These are phyloP conservation scores for Candida endomychidarum DNA, from an alignment of 805 yeast species.

Conservation along the genomic window DNA sequence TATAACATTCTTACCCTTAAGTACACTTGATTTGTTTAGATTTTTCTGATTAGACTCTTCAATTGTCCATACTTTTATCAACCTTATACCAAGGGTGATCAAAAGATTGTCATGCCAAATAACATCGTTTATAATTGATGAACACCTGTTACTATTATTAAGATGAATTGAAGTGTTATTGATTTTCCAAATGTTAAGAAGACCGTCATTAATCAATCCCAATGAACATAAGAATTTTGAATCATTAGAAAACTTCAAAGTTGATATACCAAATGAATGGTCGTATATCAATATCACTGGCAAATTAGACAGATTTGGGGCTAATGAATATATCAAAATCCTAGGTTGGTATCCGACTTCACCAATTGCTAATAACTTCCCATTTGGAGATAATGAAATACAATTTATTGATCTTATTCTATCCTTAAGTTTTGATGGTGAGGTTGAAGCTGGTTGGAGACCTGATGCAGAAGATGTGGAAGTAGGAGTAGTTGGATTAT, in stretches of 20 bases:
- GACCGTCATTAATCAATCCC: constrained; percentile 72
- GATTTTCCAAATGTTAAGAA: constrained; percentile 59
- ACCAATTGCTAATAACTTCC: constrained; percentile 60
- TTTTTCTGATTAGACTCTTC: constrained; percentile 19
- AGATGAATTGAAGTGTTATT: constrained; percentile 24
- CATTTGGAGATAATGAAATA: constrained; percentile 58
- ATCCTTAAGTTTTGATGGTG: constrained; percentile 29
- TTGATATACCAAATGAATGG: constrained; percentile 64
- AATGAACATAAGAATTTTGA: constrained; percentile 57
- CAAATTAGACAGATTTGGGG: constrained; percentile 43
- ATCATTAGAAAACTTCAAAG: constrained; percentile 57
- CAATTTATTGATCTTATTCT: constrained; percentile 55
- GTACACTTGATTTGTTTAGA: constrained; percentile 19
- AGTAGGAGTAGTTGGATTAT: background rate
- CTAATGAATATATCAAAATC: constrained; percentile 57
- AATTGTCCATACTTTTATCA: constrained; percentile 61
- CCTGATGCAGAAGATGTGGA: background rate
- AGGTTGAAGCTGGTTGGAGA: background rate
- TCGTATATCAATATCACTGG: constrained; percentile 58
- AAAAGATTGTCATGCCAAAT: constrained; percentile 53
- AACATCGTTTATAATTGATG: constrained; percentile 55
- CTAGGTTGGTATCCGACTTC: constrained; percentile 72
- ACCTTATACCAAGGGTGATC: constrained; percentile 60
- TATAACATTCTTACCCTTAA: constrained; percentile 61
- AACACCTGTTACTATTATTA: constrained; percentile 59